Conservation (phyloP, 805 yeast genomes). For the Candida manassasensis region DNA sequence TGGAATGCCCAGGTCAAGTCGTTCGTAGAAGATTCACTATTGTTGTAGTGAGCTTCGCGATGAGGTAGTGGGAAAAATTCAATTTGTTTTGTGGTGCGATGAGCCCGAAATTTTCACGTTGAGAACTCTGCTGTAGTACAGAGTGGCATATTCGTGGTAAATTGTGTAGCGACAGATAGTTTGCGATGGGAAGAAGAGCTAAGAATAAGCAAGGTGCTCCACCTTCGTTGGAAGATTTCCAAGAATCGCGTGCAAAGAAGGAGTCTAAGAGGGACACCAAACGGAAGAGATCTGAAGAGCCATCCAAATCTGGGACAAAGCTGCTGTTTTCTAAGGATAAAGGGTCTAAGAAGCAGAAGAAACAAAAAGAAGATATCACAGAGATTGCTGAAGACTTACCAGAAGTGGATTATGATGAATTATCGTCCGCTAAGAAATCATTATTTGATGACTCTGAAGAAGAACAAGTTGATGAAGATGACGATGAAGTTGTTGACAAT, state of each 20-base stretch:
- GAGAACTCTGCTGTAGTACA: too few species aligned
- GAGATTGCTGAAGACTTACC: slow-evolving; percentile 49
- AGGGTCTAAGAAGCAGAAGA: slow-evolving; percentile 12
- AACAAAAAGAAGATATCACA: slow-evolving; percentile 11
- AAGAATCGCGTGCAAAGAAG: slow-evolving; percentile 39
- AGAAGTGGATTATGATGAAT: slow-evolving; percentile 57
- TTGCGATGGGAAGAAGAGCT: slow-evolving; percentile 83
- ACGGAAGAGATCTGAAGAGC: slow-evolving; percentile 23
- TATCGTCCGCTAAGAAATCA: slow-evolving; percentile 65
- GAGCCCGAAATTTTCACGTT: too few species aligned
- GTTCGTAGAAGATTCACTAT: too few species aligned
- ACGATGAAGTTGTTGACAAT: slow-evolving; percentile 32
- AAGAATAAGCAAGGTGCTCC: slow-evolving; percentile 92
- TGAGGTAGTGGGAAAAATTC: too few species aligned
- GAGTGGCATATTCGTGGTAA: too few species aligned
- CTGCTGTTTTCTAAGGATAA: slow-evolving; percentile 4
- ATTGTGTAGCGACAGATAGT: slow-evolving; percentile 2
- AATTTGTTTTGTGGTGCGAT: too few species aligned
- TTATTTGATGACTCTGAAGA: slow-evolving; percentile 73
- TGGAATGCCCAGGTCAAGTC: too few species aligned
- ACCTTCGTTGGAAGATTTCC: slow-evolving; percentile 82
- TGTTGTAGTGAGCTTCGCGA: too few species aligned
- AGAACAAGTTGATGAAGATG: slow-evolving; percentile 32
- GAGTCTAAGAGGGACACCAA: slow-evolving; percentile 32
- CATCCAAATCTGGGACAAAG: slow-evolving; percentile 2